Percentiles rank a stretch among this genome's conserved stretches.
phyloP scores from a whole-genome alignment of 805 yeast genomes.

The Osmozyma mogii region DNA sequence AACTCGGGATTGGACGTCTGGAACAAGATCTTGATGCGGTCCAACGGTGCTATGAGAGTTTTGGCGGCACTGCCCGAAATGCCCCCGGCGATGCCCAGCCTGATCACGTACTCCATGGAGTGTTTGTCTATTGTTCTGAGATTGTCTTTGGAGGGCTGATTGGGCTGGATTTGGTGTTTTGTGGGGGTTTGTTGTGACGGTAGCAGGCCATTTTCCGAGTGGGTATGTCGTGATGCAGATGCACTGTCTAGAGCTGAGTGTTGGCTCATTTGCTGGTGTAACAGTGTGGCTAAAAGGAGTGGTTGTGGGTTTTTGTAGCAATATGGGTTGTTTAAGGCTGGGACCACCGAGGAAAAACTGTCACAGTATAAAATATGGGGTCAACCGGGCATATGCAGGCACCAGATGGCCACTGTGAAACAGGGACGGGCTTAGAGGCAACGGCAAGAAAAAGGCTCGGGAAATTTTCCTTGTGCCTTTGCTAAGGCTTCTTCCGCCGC shows the following conservation, averaged over 20 bases:
- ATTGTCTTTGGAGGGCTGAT: no score
- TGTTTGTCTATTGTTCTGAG: slow-evolving; percentile 51
- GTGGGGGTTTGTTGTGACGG: not conserved
- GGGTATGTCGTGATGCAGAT: not conserved
- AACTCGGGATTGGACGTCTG: slow-evolving; percentile 94
- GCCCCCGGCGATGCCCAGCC: slow-evolving; percentile 92
- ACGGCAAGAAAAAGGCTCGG: no score
- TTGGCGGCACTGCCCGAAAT: slow-evolving; percentile 95
- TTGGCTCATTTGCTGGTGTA: not conserved
- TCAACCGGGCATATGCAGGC: no score
- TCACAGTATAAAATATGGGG: no score
- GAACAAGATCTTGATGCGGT: slow-evolving; percentile 87
- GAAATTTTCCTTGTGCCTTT: no score
- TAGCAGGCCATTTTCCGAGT: not conserved
- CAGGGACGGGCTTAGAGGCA: no score
- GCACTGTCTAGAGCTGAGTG: not conserved
- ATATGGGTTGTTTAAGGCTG: not conserved
- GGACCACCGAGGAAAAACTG: no score
- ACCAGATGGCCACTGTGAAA: no score
- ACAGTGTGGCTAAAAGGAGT: not conserved
- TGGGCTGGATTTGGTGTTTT: no score
- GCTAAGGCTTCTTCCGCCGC: no score
- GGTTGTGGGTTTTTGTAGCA: not conserved
- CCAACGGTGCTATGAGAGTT: slow-evolving; percentile 90
- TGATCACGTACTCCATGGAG: slow-evolving; percentile 66